phyloP scores from a whole-genome alignment of 1,284 basidiomycete genomes.

The Ceratobasidium sp. region DNA sequence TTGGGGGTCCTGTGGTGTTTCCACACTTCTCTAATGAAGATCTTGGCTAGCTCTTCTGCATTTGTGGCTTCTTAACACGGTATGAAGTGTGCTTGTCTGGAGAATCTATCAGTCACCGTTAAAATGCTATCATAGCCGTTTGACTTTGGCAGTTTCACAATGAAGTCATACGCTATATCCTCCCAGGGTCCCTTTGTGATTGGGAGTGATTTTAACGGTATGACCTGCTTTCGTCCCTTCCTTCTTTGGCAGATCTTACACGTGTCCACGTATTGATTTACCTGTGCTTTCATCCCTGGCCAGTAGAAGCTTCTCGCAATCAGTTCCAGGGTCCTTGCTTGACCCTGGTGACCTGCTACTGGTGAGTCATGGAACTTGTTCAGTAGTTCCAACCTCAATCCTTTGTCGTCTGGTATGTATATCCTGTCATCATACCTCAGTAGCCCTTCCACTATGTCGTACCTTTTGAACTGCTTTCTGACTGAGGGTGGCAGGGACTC shows the following conservation, averaged over 20 bases:
- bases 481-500: constrained; percentile 15
- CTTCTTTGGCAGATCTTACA: too few relatives aligned
- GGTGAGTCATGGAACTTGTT: background rate
- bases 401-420: constrained; percentile 3
- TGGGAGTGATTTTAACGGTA: too few relatives aligned
- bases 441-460: background rate
- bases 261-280: background rate
- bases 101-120: background rate
- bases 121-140: too few relatives aligned
- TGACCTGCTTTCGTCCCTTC: too few relatives aligned
- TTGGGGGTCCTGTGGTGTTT: constrained; percentile 49
- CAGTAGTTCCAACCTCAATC: background rate
- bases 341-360: constrained; percentile 11
- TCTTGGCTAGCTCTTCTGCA: too few relatives aligned
- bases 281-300: constrained; percentile 16
- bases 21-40: constrained; percentile 48
- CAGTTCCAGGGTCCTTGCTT: constrained; percentile 19
- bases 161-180: too few relatives aligned
- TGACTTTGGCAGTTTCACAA: too few relatives aligned
- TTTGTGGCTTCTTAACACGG: too few relatives aligned
- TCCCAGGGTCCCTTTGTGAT: too few relatives aligned
- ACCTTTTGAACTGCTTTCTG: constrained; percentile 18
- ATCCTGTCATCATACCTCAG: constrained; percentile 5
- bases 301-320: background rate
- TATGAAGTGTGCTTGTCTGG: constrained; percentile 11